Base-by-base conservation (phyloP, 2,329 filamentous ascomycete genomes). In the Calycina marina region DNA sequence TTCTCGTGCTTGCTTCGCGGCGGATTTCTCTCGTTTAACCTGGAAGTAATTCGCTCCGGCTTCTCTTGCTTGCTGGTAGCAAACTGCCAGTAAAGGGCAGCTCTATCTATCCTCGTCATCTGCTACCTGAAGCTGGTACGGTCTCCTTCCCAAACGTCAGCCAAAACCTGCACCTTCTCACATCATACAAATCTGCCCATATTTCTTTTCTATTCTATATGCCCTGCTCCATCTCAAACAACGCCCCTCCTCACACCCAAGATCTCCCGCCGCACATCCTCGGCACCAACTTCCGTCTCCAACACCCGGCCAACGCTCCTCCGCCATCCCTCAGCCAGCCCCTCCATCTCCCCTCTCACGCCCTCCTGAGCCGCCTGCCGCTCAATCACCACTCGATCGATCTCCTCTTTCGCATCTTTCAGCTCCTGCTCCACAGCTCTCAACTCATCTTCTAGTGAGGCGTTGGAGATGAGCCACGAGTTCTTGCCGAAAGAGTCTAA, bases 401-500 rank as follows among this genome's bases (percentile, higher is more conserved):
- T 68, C 42, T 80, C 72, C 37, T 67, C 63, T 53, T 75, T 77
- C 13, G 69, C 60, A 24, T 62, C 65, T 10, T 72, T 75, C 30
- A 96, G 62, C 47, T 93, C 84, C 27, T 63, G 63, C 63, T 96
- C 88, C 15, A 92, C 50, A 9, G 55, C 55, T 31, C 67, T 65
- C 31, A 92, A 56, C 25, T 83, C 68, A 26, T 72, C 70, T 57
- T 94, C 88, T 13, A 85, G 56, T 44, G 81, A 73, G 46, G 77
- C 72, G 56, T 98, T 98, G 4, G 72, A 72, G 6, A 93, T 68
- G 34, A 98, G 64, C 88, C 90, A 96, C 6, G 83, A 78, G 55
- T 93, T 93, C 58, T 83, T 83, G 44, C 88, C 90, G 25, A 44
- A 52, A 12, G 39, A 36, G 17, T 47, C 40, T 3, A 53, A 40